phyloP scores from a whole-genome alignment of 2,329 filamentous ascomycete genomes.

The Cladosporium phlei region DNA sequence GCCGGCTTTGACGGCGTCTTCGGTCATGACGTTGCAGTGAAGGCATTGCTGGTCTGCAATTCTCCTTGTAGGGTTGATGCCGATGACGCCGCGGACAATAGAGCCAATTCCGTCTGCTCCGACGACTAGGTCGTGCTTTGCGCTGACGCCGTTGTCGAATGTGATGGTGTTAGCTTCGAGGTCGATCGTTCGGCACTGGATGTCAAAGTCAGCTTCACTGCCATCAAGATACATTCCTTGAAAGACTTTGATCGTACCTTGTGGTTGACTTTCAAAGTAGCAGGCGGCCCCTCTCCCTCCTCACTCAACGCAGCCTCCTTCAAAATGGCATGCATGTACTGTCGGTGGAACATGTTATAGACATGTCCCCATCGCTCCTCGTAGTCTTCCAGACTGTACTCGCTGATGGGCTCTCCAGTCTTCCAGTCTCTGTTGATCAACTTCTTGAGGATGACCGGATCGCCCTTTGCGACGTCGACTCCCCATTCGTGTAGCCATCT shows the following conservation, averaged over 20 bases:
- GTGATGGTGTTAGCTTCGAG: constrained; percentile 41
- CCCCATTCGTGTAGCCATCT: constrained; percentile 66
- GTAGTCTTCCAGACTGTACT: constrained; percentile 61
- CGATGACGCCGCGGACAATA: constrained; percentile 57
- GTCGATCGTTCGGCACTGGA: constrained; percentile 44
- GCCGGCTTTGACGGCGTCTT: constrained; percentile 53
- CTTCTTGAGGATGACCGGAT: constrained; percentile 60
- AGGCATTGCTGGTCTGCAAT: constrained; percentile 58
- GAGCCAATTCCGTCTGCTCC: constrained; percentile 67
- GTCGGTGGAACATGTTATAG: constrained; percentile 66
- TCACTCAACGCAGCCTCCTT: constrained; percentile 53
- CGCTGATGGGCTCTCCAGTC: constrained; percentile 61
- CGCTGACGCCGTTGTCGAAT: constrained; percentile 50
- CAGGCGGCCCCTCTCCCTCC: constrained; percentile 51
- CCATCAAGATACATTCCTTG: constrained; percentile 31
- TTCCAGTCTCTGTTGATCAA: constrained; percentile 68
- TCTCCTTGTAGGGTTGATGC: constrained; percentile 56
- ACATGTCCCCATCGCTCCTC: constrained; percentile 61
- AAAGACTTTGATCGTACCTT: constrained; percentile 16
- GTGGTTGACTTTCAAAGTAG: constrained; percentile 54
- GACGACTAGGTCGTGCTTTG: constrained; percentile 56
- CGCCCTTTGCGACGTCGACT: constrained; percentile 59
- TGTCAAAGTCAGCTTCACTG: constrained; percentile 32
- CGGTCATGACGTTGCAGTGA: constrained; percentile 60
- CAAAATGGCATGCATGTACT: constrained; percentile 65